phyloP scores from a whole-genome alignment of 2,329 filamentous ascomycete genomes.

The Penicillium sp. region DNA sequence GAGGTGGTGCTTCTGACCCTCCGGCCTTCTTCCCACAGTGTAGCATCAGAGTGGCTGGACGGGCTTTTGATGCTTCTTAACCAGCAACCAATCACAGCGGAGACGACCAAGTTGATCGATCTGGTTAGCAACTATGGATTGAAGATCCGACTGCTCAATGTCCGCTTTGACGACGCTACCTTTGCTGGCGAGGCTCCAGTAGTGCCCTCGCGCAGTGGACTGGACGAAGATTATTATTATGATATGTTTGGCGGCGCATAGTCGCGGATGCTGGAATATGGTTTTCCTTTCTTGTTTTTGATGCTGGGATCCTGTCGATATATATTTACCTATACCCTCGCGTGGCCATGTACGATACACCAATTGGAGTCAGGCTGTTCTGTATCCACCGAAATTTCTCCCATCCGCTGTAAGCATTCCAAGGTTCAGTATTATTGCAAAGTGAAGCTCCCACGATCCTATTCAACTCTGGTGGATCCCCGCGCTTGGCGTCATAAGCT shows the following conservation, averaged over 20 bases:
- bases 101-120: slow-evolving; percentile 83
- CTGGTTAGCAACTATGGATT: slow-evolving; percentile 85
- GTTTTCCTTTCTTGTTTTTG: slow-evolving; percentile 3
- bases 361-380: slow-evolving; percentile 3
- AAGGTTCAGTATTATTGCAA: too few species aligned
- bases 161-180: slow-evolving; percentile 75
- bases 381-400: too few species aligned
- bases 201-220: slow-evolving; percentile 73
- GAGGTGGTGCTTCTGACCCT: slow-evolving; percentile 78
- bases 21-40: slow-evolving; percentile 69
- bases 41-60: slow-evolving; percentile 95
- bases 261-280: not conserved
- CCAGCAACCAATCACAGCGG: slow-evolving; percentile 92
- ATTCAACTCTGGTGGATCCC: not conserved
- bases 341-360: slow-evolving; percentile 7
- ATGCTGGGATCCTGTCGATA: slow-evolving; percentile 8
- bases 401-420: too few species aligned
- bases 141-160: slow-evolving; percentile 86
- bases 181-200: slow-evolving; percentile 63
- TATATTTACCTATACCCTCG: slow-evolving; percentile 5
- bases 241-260: slow-evolving; percentile 54
- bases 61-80: slow-evolving; percentile 90
- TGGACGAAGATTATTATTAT: slow-evolving; percentile 93
- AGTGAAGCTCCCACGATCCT: too few species aligned
- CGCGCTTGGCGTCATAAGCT: slow-evolving; percentile 15